Conservation (phyloP, 169 alveolate genomes). For the Plasmodium ovale region DNA sequence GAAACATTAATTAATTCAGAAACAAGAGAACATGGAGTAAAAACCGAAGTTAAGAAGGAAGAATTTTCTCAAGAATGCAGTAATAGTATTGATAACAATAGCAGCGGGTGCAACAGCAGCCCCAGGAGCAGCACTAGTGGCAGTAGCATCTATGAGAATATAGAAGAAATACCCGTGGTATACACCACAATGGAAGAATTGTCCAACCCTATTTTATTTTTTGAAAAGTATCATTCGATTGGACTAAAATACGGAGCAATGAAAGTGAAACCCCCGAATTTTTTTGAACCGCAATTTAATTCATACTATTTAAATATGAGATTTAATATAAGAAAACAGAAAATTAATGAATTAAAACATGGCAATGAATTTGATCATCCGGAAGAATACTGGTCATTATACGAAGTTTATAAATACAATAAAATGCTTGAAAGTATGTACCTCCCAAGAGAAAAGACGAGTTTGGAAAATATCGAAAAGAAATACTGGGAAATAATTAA, state of each 20-base stretch:
- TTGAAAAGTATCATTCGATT: conserved; percentile 75
- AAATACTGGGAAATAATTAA: conserved; percentile 81
- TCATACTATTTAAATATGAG: conserved; percentile 78
- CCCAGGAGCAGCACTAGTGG: too few species aligned
- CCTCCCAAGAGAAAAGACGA: not conserved
- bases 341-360: conserved; percentile 79
- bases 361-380: conserved; percentile 80
- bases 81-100: too few species aligned
- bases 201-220: conserved; percentile 78
- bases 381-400: conserved; percentile 51
- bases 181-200: conserved; percentile 86
- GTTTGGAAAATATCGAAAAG: conserved; percentile 71
- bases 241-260: conserved; percentile 89
- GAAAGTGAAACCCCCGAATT: conserved; percentile 87
- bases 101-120: too few species aligned
- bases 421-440: conserved; percentile 27
- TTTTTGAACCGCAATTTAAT: conserved; percentile 83
- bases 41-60: not conserved
- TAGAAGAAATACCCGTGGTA: conserved; percentile 81
- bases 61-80: not conserved
- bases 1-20: conserved; percentile 33
- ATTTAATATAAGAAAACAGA: conserved; percentile 87
- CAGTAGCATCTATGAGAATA: conserved; percentile 19
- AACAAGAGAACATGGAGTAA: conserved; percentile 1
- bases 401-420: conserved; percentile 44